Evolutionary conservation across 2,329 filamentous ascomycete genomes (phyloP).

Genomic region (Ilyonectria mors-panacis): DNA sequence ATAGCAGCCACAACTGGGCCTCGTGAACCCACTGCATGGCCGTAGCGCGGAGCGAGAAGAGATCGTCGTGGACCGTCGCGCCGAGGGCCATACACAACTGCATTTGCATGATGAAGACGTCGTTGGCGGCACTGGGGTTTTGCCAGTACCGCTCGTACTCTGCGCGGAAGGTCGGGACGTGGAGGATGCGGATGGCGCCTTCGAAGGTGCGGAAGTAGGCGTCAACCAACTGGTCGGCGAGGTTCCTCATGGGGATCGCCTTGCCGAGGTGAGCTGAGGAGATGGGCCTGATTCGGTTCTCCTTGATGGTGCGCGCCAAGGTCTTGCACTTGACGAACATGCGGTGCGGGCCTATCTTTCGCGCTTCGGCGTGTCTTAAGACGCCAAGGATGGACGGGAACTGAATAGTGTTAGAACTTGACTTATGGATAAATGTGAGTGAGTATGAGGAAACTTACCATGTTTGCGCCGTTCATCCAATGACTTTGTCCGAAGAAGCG

Average conservation of each 20-base stretch:
- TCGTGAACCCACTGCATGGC: constrained; percentile 68
- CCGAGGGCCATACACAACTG: constrained; percentile 69
- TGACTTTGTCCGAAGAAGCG: constrained; percentile 65
- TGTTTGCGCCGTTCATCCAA: constrained; percentile 62
- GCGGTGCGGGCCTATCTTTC: constrained; percentile 50
- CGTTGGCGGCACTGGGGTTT: constrained; percentile 55
- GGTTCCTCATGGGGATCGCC: constrained; percentile 54
- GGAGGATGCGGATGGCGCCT: constrained; percentile 69
- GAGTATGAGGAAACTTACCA: constrained; percentile 52
- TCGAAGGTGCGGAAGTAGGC: constrained; percentile 71
- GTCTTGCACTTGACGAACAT: constrained; percentile 58
- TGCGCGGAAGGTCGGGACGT: constrained; percentile 69
- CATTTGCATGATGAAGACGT: constrained; percentile 66
- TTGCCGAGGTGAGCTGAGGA: constrained; percentile 56
- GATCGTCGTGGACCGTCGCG: constrained; percentile 62
- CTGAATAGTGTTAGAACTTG: constrained; percentile 35
- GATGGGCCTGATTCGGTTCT: constrained; percentile 54
- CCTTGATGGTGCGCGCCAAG: constrained; percentile 60
- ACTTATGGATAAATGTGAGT: background rate
- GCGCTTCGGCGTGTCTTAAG: constrained; percentile 45
- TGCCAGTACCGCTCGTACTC: constrained; percentile 69
- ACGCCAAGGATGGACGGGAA: constrained; percentile 49
- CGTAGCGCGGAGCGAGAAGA: constrained; percentile 58
- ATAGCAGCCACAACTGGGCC: constrained; percentile 65
- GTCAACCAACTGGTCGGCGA: constrained; percentile 67